phyloP scores from a whole-genome alignment of 2,329 filamentous ascomycete genomes.

The Graphilbum ipis-grandicollis region DNA sequence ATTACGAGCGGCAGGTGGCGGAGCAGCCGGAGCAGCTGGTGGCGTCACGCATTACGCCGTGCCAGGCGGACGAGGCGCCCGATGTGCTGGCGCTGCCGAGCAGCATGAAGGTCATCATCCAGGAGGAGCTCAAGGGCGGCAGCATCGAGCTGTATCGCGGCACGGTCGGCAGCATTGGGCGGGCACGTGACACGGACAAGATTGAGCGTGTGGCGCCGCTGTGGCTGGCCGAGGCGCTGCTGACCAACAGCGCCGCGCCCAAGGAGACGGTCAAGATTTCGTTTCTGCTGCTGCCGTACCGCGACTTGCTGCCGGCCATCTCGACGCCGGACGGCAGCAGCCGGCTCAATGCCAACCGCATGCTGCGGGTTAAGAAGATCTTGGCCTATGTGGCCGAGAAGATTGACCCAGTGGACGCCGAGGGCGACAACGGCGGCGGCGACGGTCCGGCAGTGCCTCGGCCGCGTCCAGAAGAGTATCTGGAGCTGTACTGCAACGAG shows the following conservation, averaged over 20 bases:
- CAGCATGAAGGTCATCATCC: constrained; percentile 49
- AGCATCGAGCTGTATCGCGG: constrained; percentile 81
- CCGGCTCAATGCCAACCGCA: constrained; percentile 86
- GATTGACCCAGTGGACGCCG: constrained; percentile 39
- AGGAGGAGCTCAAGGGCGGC: constrained; percentile 50
- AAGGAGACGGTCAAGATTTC: constrained; percentile 97
- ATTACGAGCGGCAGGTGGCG: constrained; percentile 51
- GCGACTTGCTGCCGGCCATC: constrained; percentile 58
- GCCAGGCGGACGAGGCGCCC: constrained; percentile 56
- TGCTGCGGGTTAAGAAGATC: constrained; percentile 92
- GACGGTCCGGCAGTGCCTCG: constrained; percentile 30
- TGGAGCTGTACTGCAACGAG: constrained; percentile 89
- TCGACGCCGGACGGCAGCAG: constrained; percentile 66
- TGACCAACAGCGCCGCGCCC: constrained; percentile 62
- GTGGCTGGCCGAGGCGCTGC: constrained; percentile 80
- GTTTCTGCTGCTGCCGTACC: constrained; percentile 72
- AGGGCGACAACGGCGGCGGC: neutral
- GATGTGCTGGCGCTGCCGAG: constrained; percentile 48
- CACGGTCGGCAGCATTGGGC: constrained; percentile 59
- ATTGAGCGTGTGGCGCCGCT: constrained; percentile 77
- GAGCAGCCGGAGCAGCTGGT: constrained; percentile 36
- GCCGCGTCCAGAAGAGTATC: constrained; percentile 74
- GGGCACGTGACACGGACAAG: constrained; percentile 49
- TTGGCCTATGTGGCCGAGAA: constrained; percentile 81
- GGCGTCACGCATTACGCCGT: constrained; percentile 49